Evolutionary conservation across 495 filamentous ascomycete genomes (phyloP), one percentile per base, ranked within the genome.

Genomic region (Xylaria telfairii): DNA sequence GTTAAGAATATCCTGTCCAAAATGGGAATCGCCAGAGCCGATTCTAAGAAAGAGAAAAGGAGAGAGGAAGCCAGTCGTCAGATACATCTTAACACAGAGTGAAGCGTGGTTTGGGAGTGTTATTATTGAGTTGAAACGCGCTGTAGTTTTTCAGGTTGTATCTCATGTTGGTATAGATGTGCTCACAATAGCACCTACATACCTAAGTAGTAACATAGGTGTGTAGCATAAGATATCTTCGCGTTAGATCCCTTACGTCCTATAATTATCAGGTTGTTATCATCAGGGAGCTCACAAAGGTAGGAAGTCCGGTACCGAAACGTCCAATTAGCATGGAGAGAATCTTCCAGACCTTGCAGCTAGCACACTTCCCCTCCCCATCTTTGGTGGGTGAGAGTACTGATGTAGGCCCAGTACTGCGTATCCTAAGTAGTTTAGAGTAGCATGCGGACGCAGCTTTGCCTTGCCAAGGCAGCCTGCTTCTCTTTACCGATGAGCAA

Each of bases 11-110:
- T 77, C 2, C 37, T 78, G 28, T 69, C 70, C 0, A 77, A 63
- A 70, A 75, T 72, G 17, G 51, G 68, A 54, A 37, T 74, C n/a
- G 37, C 62, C 9, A 64, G 63, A 26, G 72, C 72, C n/a, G 76
- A 75, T 64, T 60, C 68, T 34, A 72, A 60, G 66, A 78, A 67
- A 64, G 74, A 74, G 60, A 73, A 49, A 60, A 69, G 66, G 51
- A 65, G 70, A 69, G 73, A 68, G 28, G 75, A 77, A 62, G 62
- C 71, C 5, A 73, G 74, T 53, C 60, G 67, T n/a, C 68, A 73
- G 72, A 74, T 74, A 30, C 68, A 68, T 0, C 8, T 64, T 5
- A 65, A 70, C 30, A 6, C 34, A 17, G 65, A 47, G 24, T 68
- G 65, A 59, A 15, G 24, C 1, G 9, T 41, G 10, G 21, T 1